These are phyloP conservation scores for Apophysomyces sp. DNA, from an alignment of 371 early-diverging fungal species.

Conservation along the genomic window DNA sequence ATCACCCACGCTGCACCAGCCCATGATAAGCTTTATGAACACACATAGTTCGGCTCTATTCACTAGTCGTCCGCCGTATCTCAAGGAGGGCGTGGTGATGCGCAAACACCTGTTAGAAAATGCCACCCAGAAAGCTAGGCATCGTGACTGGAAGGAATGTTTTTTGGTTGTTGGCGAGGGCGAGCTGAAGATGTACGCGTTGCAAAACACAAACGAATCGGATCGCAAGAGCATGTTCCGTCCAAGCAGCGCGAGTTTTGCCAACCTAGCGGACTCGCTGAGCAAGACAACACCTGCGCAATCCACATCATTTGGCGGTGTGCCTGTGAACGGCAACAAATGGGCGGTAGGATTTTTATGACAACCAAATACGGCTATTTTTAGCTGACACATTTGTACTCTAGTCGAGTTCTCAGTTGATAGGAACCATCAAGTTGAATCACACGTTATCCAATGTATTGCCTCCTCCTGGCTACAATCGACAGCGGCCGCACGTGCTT, in stretches of 20 bases:
- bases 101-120: constrained; percentile 84
- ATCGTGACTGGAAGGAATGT: constrained; percentile 87
- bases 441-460: constrained; percentile 79
- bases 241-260: constrained; percentile 27
- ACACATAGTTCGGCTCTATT: constrained; percentile 23
- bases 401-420: constrained; percentile 28
- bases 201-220: constrained; percentile 46
- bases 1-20: constrained; percentile 15
- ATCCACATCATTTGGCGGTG: constrained; percentile 16
- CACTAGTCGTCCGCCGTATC: constrained; percentile 40
- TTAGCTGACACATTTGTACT: too few species aligned
- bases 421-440: constrained; percentile 66
- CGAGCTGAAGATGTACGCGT: constrained; percentile 76
- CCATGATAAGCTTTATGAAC: constrained; percentile 29
- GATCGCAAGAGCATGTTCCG: constrained; percentile 32
- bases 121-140: constrained; percentile 75
- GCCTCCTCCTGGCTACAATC: constrained; percentile 83
- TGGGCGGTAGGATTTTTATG: constrained; percentile 25
- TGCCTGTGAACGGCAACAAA: constrained; percentile 6
- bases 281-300: not conserved
- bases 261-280: constrained; percentile 45
- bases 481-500: constrained; percentile 77
- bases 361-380: too few species aligned
- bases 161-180: constrained; percentile 73
- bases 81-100: constrained; percentile 79